phyloP scores from a whole-genome alignment of 345 rosid genomes.

The Litchi chinensis region DNA sequence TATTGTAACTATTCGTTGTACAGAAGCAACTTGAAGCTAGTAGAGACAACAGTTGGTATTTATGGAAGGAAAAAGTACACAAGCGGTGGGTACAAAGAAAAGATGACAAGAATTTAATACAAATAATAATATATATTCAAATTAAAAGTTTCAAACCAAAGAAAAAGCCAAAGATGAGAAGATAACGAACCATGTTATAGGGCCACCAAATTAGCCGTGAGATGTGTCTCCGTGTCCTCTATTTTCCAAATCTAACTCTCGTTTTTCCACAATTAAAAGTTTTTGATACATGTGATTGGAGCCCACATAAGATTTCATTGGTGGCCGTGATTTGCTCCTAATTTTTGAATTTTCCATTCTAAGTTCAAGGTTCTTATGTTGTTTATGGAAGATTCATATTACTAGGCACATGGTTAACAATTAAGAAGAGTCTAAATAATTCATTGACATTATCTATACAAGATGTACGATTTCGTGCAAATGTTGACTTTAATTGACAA shows the following conservation, averaged over 20 bases:
- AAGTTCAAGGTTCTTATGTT: background rate
- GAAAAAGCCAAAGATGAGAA: background rate
- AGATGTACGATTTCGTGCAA: background rate
- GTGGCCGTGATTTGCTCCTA: slow-evolving; percentile 20
- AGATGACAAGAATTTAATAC: background rate
- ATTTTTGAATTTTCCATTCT: background rate
- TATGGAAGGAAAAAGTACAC: slow-evolving; percentile 1
- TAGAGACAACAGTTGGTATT: background rate
- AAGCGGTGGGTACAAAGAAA: background rate
- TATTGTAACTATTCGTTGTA: background rate
- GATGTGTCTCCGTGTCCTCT: slow-evolving; percentile 26
- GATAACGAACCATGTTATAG: slow-evolving; percentile 15
- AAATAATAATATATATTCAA: background rate
- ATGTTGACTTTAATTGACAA: background rate
- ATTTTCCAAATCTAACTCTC: background rate
- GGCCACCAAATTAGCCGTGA: slow-evolving; percentile 32
- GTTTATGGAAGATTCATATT: background rate
- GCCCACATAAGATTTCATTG: slow-evolving; percentile 3
- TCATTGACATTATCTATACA: background rate
- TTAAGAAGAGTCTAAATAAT: background rate
- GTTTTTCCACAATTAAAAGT: background rate
- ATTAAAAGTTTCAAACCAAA: background rate
- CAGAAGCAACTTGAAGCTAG: background rate
- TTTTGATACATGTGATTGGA: slow-evolving; percentile 1
- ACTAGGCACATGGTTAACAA: background rate